Evolutionary conservation across 306 rosid species (phyloP).

Genomic region (Sicyos edulis): DNA sequence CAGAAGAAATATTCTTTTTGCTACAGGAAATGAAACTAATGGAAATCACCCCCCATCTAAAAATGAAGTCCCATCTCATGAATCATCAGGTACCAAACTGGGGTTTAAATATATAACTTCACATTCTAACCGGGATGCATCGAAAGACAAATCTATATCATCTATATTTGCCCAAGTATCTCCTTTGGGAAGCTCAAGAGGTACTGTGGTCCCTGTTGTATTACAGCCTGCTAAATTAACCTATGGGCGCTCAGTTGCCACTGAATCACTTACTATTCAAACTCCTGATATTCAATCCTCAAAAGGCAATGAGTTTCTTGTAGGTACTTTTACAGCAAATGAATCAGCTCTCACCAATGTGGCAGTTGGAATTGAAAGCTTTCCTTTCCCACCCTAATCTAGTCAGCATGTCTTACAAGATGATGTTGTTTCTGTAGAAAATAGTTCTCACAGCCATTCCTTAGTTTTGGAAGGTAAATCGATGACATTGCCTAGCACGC

Average conservation of each 20-base stretch:
- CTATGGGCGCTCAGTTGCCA: conserved; percentile 36
- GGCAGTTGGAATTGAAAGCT: conserved; percentile 34
- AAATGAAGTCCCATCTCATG: conserved; percentile 32
- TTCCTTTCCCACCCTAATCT: conserved; percentile 36
- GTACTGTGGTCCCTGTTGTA: conserved; percentile 45
- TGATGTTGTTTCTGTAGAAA: conserved; percentile 26
- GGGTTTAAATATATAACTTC: conserved; percentile 34
- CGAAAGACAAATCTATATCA: conserved; percentile 33
- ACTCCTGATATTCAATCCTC: conserved; percentile 28
- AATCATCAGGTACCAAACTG: conserved; percentile 34
- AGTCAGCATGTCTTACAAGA: conserved; percentile 33
- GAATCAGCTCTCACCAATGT: conserved; percentile 34
- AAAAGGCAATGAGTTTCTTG: conserved; percentile 27
- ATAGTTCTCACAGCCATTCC: conserved; percentile 25
- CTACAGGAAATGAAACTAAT: conserved; percentile 33
- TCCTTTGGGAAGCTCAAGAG: conserved; percentile 32
- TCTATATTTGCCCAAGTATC: conserved; percentile 30
- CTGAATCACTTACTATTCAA: conserved; percentile 42
- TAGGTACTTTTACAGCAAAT: conserved; percentile 28
- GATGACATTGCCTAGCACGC: neutral
- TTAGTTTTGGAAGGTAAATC: conserved; percentile 33
- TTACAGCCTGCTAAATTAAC: conserved; percentile 41
- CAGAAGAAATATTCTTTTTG: conserved; percentile 51
- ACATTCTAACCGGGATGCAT: conserved; percentile 31
- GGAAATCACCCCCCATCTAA: conserved; percentile 39